Evolutionary conservation across 2,329 filamentous ascomycete species (phyloP).

Genomic region (Orbilia brochopaga): DNA sequence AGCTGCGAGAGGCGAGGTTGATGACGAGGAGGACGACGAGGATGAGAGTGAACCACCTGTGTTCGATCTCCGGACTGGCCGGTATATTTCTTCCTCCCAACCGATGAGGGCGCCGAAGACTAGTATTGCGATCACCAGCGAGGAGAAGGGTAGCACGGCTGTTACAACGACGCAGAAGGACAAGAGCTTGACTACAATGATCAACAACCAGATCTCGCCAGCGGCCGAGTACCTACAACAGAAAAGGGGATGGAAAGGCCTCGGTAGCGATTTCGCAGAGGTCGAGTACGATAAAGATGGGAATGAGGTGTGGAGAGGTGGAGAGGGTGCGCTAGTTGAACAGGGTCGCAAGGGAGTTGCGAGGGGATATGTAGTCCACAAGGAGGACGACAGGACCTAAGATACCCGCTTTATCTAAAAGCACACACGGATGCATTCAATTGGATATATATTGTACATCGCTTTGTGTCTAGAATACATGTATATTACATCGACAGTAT

Average conservation of each 20-base stretch:
- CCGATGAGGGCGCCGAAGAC: constrained; percentile 66
- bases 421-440: no score
- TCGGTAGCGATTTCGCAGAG: constrained; percentile 79
- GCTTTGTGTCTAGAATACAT: not conserved
- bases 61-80: constrained; percentile 88
- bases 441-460: constrained; percentile 10
- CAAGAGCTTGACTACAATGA: constrained; percentile 75
- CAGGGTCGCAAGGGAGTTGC: constrained; percentile 88
- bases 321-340: constrained; percentile 71
- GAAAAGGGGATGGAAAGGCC: constrained; percentile 85
- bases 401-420: not conserved
- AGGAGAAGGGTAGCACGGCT: constrained; percentile 59
- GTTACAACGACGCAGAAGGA: constrained; percentile 66
- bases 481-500: not conserved
- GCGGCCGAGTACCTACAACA: constrained; percentile 85
- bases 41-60: constrained; percentile 72
- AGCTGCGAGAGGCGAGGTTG: constrained; percentile 47
- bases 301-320: constrained; percentile 60
- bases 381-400: constrained; percentile 61
- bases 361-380: constrained; percentile 77
- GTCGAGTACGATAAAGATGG: constrained; percentile 67
- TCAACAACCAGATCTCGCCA: constrained; percentile 87
- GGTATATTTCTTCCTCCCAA: constrained; percentile 77
- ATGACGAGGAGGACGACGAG: constrained; percentile 56
- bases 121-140: constrained; percentile 23